Evolutionary conservation across 208 protist species (phyloP).

Genomic region (Crithidia thermophila): DNA sequence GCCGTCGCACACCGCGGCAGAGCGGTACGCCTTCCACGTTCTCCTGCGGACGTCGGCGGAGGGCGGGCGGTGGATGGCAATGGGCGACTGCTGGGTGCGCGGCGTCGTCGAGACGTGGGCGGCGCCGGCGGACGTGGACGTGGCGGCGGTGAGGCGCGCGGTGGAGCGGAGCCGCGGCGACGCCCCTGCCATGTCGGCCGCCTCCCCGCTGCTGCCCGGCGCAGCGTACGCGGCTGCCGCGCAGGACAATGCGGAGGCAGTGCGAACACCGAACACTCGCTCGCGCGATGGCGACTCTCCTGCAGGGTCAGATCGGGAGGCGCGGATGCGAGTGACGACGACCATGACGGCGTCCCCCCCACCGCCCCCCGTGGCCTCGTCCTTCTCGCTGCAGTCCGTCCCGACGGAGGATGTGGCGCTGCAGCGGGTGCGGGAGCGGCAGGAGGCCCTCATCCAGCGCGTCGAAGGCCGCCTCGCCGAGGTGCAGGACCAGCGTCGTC

Average conservation of each 20-base stretch:
- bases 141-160: not conserved
- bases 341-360: not conserved
- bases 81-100: constrained; percentile 18
- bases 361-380: not conserved
- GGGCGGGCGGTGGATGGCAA: constrained; percentile 8
- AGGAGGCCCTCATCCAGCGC: constrained; percentile 25
- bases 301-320: too few species aligned
- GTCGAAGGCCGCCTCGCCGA: constrained; percentile 33
- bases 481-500: constrained; percentile 17
- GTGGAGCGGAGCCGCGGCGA: not conserved
- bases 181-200: not conserved
- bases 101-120: constrained; percentile 18
- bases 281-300: too few species aligned
- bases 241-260: not conserved
- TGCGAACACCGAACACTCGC: not conserved
- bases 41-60: constrained; percentile 6
- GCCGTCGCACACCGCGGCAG: not conserved
- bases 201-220: not conserved
- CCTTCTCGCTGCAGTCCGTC: not conserved
- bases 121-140: not conserved
- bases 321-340: too few species aligned
- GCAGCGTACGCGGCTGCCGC: not conserved
- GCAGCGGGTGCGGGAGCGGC: constrained; percentile 22
- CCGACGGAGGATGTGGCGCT: constrained; percentile 6
- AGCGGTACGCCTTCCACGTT: constrained; percentile 3